These are phyloP conservation scores for Neurospora sp. DNA, from an alignment of 495 filamentous ascomycete genomes.

Conservation along the genomic window DNA sequence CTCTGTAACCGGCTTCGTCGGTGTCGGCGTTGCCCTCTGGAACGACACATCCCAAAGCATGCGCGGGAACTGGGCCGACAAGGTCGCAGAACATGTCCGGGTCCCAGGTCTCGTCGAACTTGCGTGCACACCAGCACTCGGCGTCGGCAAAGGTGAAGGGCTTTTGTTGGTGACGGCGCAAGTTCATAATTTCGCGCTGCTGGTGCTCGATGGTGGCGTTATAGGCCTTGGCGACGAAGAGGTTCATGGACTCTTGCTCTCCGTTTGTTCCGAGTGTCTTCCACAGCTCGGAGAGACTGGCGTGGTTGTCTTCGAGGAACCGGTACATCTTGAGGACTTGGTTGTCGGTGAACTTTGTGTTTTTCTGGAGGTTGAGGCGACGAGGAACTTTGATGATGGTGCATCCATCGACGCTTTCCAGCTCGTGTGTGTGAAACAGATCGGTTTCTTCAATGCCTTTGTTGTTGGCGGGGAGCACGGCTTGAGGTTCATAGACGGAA, in stretches of 20 bases:
- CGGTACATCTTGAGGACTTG: neutral
- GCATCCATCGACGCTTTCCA: neutral
- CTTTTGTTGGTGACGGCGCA: neutral
- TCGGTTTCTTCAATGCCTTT: neutral
- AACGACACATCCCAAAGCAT: neutral
- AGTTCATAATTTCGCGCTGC: neutral
- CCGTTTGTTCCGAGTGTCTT: neutral
- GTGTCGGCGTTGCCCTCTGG: neutral
- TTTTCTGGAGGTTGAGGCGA: neutral
- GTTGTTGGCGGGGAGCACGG: neutral
- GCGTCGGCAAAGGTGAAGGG: neutral
- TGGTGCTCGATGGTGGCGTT: neutral
- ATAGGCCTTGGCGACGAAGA: neutral
- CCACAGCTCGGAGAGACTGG: neutral
- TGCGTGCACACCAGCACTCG: neutral
- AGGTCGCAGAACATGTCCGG: neutral
- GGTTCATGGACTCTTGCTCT: neutral
- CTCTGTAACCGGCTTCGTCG: neutral
- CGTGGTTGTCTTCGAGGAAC: neutral
- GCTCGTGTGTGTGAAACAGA: neutral
- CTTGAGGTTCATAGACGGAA: neutral
- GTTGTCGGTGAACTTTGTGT: neutral
- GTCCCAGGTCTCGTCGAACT: neutral
- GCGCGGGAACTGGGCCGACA: neutral
- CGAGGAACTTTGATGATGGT: neutral